Conservation (phyloP, 83 land plant species). For the Thuja plicata region DNA sequence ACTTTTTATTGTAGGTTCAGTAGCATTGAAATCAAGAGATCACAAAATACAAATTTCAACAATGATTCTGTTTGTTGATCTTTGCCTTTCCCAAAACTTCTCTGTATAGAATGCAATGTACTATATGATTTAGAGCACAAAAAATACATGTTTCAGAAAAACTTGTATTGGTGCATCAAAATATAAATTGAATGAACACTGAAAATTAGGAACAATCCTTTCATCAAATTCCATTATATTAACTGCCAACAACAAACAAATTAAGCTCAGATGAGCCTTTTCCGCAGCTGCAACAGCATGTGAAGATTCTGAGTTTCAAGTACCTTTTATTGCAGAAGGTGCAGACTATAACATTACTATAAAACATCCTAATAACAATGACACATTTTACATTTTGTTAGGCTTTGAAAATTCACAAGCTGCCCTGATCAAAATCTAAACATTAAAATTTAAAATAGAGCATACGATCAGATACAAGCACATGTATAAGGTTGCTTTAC, state of each 20-base stretch:
- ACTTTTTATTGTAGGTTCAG: background rate
- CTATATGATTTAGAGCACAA: background rate
- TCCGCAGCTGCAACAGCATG: background rate
- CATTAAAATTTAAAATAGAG: background rate
- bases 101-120: background rate
- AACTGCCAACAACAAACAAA: constrained; percentile 1
- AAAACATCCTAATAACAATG: background rate
- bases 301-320: background rate
- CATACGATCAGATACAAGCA: background rate
- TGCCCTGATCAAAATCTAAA: background rate
- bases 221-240: background rate
- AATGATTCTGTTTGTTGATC: background rate
- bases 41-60: background rate
- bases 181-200: background rate
- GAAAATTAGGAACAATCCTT: background rate
- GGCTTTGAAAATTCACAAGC: background rate
- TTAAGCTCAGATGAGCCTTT: background rate
- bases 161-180: background rate
- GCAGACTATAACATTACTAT: background rate
- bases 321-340: background rate
- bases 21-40: background rate
- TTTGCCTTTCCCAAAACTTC: background rate
- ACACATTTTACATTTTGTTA: background rate
- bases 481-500: background rate
- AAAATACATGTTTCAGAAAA: background rate